Conservation (phyloP, 768 basidiomycete species). For the Agrocybe praecox region DNA sequence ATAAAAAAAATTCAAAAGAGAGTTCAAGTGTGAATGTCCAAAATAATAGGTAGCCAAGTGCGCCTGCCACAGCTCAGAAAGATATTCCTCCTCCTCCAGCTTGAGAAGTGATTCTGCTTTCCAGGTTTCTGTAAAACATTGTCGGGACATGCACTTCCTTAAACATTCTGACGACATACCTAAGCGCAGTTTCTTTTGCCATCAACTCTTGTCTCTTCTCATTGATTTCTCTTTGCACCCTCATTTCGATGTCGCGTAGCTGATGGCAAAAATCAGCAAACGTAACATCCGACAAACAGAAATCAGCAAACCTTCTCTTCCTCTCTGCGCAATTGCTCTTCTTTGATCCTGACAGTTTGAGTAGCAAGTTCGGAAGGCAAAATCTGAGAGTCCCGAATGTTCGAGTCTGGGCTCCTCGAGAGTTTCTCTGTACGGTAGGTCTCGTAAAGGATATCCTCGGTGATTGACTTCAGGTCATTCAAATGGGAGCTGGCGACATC, state of each 20-base stretch:
- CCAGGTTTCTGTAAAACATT: conserved; percentile 25
- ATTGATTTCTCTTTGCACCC: conserved; percentile 85
- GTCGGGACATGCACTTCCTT: neutral
- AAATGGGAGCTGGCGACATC: conserved; percentile 62
- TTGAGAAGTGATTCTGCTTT: conserved; percentile 30
- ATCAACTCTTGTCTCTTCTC: conserved; percentile 85
- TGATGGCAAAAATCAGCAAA: conserved; percentile 21
- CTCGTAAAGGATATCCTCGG: conserved; percentile 84
- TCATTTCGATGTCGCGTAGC: conserved; percentile 86
- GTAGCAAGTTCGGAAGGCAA: conserved; percentile 86
- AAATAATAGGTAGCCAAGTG: too few relatives aligned
- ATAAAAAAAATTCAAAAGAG: too few relatives aligned
- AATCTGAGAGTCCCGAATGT: conserved; percentile 69
- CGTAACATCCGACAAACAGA: neutral
- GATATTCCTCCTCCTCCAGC: conserved; percentile 14
- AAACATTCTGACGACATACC: conserved; percentile 38
- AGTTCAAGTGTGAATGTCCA: too few relatives aligned
- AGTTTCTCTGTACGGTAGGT: conserved; percentile 91
- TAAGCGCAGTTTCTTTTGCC: conserved; percentile 83
- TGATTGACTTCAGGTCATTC: conserved; percentile 81
- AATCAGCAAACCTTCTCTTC: conserved; percentile 67
- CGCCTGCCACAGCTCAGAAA: conserved; percentile 7
- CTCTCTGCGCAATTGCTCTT: conserved; percentile 86
- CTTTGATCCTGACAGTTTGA: conserved; percentile 86
- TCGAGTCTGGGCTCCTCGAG: conserved; percentile 64